Evolutionary conservation across 805 yeast species (phyloP).

Genomic region (Candida krabiensis): DNA sequence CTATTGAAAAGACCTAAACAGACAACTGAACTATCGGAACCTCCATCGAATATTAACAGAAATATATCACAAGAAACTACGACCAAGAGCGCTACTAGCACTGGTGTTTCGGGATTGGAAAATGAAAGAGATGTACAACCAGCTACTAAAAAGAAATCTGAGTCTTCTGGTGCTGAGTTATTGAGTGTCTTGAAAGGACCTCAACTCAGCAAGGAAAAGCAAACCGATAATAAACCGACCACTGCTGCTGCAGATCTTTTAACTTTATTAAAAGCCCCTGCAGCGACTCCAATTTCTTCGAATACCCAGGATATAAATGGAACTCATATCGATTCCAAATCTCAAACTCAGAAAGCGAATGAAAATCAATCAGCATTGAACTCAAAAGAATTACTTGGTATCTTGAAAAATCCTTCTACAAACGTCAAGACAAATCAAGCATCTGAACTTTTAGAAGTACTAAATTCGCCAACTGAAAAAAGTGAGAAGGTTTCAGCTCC

Average conservation of each 20-base stretch:
- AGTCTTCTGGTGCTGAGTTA: conserved; percentile 8
- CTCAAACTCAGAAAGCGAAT: too few relatives aligned
- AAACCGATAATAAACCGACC: too few relatives aligned
- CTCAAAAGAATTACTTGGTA: conserved; percentile 8
- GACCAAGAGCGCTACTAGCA: conserved; percentile 1
- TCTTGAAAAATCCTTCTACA: conserved; percentile 7
- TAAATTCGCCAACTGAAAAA: conserved; percentile 1
- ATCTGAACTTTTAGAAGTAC: conserved; percentile 6
- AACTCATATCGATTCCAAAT: too few relatives aligned
- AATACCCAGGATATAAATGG: too few relatives aligned
- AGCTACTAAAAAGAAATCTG: conserved; percentile 4
- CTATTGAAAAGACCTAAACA: conserved; percentile 12
- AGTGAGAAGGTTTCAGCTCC: too few relatives aligned
- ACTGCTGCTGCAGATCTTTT: too few relatives aligned
- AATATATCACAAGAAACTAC: neutral
- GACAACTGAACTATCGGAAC: conserved; percentile 4
- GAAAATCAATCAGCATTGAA: too few relatives aligned
- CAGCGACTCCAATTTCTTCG: too few relatives aligned
- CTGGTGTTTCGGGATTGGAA: too few relatives aligned
- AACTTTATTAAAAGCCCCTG: too few relatives aligned
- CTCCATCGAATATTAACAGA: conserved; percentile 1
- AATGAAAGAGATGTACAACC: too few relatives aligned
- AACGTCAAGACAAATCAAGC: conserved; percentile 6
- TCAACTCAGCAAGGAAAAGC: too few relatives aligned
- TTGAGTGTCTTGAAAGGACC: conserved; percentile 16